Evolutionary conservation across 495 filamentous ascomycete genomes (phyloP).

Genomic region (Aspergillus sparsus): DNA sequence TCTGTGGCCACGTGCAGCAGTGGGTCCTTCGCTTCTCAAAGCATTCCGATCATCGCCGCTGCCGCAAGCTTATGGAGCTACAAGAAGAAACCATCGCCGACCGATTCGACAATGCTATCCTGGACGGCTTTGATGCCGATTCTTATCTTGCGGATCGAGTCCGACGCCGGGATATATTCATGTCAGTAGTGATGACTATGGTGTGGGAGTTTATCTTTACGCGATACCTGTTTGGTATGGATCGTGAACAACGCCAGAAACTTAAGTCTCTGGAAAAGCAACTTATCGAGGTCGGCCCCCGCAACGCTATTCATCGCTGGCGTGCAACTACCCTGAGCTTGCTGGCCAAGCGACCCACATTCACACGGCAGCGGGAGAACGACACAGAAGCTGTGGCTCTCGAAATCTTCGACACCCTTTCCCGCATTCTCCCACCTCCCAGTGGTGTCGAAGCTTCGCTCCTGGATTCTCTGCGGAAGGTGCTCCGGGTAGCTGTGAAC

Average conservation of each 20-base stretch:
- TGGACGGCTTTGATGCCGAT: conserved; percentile 92
- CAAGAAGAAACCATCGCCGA: conserved; percentile 86
- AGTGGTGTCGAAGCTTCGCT: conserved; percentile 71
- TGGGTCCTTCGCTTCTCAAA: conserved; percentile 97
- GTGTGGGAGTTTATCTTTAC: conserved; percentile 98
- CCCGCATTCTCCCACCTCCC: conserved; percentile 80
- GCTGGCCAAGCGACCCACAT: conserved; percentile 72
- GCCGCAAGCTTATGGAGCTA: conserved; percentile 76
- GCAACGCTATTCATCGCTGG: conserved; percentile 87
- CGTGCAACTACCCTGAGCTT: conserved; percentile 90
- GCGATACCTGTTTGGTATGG: conserved; percentile 96
- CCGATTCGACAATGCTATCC: conserved; percentile 86
- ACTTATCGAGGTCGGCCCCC: conserved; percentile 81
- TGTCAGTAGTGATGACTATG: conserved; percentile 97
- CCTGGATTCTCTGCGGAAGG: conserved; percentile 75
- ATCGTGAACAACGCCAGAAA: conserved; percentile 93
- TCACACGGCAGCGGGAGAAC: conserved; percentile 70
- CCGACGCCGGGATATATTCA: conserved; percentile 85
- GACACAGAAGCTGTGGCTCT: conserved; percentile 89
- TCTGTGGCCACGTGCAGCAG: conserved; percentile 91
- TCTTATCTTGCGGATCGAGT: conserved; percentile 82
- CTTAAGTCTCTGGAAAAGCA: conserved; percentile 91
- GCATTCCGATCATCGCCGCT: conserved; percentile 84
- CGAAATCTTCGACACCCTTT: conserved; percentile 78
- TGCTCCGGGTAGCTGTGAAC: conserved; percentile 78